phyloP scores from a whole-genome alignment of 2,329 filamentous ascomycete genomes.

The Orbilia ellipsospora region DNA sequence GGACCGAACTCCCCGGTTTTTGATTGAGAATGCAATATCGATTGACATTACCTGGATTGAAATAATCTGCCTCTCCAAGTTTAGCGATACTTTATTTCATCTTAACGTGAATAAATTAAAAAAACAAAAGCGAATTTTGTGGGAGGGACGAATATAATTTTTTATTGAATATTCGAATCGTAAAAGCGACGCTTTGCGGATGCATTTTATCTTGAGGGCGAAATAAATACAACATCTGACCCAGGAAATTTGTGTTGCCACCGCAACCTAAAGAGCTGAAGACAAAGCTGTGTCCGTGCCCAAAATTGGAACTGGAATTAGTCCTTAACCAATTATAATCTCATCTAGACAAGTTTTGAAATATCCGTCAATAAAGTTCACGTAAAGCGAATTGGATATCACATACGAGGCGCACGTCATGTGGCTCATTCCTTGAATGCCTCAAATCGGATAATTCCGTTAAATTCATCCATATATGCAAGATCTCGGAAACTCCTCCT shows the following conservation, averaged over 20 bases:
- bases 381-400: too few relatives aligned
- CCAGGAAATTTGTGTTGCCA: conserved; percentile 12
- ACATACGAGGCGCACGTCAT: neutral
- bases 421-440: conserved; percentile 15
- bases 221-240: conserved; percentile 17
- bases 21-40: conserved; percentile 24
- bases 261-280: neutral
- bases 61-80: neutral
- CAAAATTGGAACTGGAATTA: neutral
- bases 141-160: too few relatives aligned
- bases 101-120: too few relatives aligned
- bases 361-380: too few relatives aligned
- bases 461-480: conserved; percentile 44
- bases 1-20: conserved; percentile 49
- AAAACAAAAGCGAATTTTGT: too few relatives aligned
- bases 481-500: conserved; percentile 53
- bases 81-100: neutral
- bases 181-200: too few relatives aligned
- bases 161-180: too few relatives aligned
- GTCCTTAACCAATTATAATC: neutral
- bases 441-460: conserved; percentile 51
- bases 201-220: neutral
- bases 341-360: too few relatives aligned
- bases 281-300: neutral
- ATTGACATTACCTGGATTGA: conserved; percentile 3